Percentiles rank a stretch among this genome's conserved stretches.
Conservation (phyloP, 2,329 filamentous ascomycete genomes). For the Alternaria triticimaculans region DNA sequence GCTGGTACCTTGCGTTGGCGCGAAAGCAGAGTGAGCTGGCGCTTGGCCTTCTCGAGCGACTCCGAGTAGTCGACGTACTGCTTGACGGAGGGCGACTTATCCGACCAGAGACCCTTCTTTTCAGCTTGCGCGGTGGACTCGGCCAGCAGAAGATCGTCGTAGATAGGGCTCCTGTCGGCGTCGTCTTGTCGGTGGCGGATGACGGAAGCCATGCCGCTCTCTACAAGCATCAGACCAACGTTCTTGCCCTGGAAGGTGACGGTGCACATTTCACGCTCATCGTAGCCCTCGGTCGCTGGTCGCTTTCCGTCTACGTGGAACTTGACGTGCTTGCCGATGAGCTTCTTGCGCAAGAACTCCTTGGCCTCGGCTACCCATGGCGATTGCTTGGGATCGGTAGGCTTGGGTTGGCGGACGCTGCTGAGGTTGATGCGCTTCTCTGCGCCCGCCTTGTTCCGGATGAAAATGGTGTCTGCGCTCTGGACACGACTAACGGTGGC, state of each 20-base stretch:
- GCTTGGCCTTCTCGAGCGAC: constrained; percentile 91
- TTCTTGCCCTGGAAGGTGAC: constrained; percentile 86
- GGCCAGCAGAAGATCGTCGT: constrained; percentile 83
- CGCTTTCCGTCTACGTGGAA: constrained; percentile 89
- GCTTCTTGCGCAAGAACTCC: constrained; percentile 89
- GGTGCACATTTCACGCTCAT: constrained; percentile 93
- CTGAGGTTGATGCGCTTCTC: constrained; percentile 93
- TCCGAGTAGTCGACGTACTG: constrained; percentile 91
- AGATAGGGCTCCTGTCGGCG: constrained; percentile 90
- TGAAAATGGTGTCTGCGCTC: constrained; percentile 85
- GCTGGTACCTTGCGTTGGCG: constrained; percentile 92
- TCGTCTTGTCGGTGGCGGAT: constrained; percentile 96
- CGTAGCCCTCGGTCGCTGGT: constrained; percentile 86
- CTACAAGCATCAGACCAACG: constrained; percentile 81
- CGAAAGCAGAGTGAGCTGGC: constrained; percentile 85
- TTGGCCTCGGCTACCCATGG: constrained; percentile 94
- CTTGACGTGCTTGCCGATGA: constrained; percentile 95
- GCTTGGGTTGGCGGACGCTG: constrained; percentile 92
- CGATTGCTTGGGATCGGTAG: constrained; percentile 82
- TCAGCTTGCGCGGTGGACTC: constrained; percentile 84
- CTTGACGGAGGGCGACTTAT: constrained; percentile 83
- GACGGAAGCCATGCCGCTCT: constrained; percentile 90
- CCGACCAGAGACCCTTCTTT: constrained; percentile 93
- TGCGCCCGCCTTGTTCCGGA: constrained; percentile 81
- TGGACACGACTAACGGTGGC: constrained; percentile 85